Evolutionary conservation across 495 filamentous ascomycete genomes (phyloP).

Genomic region (Trichoderma virens): DNA sequence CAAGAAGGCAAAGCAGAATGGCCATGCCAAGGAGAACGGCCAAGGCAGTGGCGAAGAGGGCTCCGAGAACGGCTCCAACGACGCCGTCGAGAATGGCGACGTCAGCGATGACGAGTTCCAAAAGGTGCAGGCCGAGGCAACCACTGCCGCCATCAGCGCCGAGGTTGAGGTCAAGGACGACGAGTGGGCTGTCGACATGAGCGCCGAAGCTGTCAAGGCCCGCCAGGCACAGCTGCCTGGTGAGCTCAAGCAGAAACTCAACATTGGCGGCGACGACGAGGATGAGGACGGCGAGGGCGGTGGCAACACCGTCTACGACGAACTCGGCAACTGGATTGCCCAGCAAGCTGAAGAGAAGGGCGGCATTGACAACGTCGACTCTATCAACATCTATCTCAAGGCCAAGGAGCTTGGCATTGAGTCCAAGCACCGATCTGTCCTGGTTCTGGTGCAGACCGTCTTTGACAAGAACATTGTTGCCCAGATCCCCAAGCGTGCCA

Average conservation of each 20-base stretch:
- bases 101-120: slow-evolving; percentile 86
- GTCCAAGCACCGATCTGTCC: slow-evolving; percentile 84
- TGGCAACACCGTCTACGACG: slow-evolving; percentile 76
- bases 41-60: slow-evolving; percentile 59
- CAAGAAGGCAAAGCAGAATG: slow-evolving; percentile 75
- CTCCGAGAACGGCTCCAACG: slow-evolving; percentile 62
- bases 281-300: slow-evolving; percentile 73
- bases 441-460: slow-evolving; percentile 86
- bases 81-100: slow-evolving; percentile 58
- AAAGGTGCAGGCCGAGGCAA: slow-evolving; percentile 75
- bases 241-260: slow-evolving; percentile 84
- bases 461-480: slow-evolving; percentile 81
- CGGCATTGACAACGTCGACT: slow-evolving; percentile 65
- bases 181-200: slow-evolving; percentile 92
- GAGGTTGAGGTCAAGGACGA: slow-evolving; percentile 67
- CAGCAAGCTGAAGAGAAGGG: slow-evolving; percentile 63
- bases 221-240: slow-evolving; percentile 83
- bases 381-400: slow-evolving; percentile 90
- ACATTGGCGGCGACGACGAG: slow-evolving; percentile 68
- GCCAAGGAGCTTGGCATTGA: slow-evolving; percentile 95
- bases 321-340: slow-evolving; percentile 87
- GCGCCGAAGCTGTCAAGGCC: slow-evolving; percentile 87
- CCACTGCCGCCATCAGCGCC: slow-evolving; percentile 42
- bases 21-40: slow-evolving; percentile 50
- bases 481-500: slow-evolving; percentile 72